Evolutionary conservation across 2,329 filamentous ascomycete species (phyloP), one percentile per base, ranked within the genome.

Genomic region (Penicillium sp.): DNA sequence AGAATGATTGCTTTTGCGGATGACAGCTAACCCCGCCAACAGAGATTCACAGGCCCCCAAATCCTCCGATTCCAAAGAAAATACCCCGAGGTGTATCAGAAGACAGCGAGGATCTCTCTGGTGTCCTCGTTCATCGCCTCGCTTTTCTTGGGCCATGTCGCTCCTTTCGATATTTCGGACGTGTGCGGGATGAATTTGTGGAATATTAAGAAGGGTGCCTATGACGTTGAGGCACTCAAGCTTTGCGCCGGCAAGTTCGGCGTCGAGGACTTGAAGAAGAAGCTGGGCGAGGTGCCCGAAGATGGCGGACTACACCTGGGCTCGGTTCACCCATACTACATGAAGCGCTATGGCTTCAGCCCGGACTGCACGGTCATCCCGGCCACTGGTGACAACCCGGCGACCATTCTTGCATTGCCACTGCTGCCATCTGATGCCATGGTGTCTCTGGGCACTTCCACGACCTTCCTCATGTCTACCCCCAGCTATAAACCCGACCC

Each of bases 11-110:
- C 43, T 41, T 44, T 18, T 9, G 20, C 22, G 25, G 45, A 52
- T 51, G 41, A 3, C 48, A 9, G 35, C 45, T 36, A 14, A 57
- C 39, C 36, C 13, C 40, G 20, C 31, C n/a, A 7, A 18, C 8
- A 92, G 88, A 88, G 94, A 56, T 99, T 99, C 76, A 97, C 92
- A 24, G 94, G 94, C n/a, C 89, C 90, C 3, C 94, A 99, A 72
- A 97, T 99, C 64, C 83, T 96, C 72, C 84, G 92, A 11, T 91
- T 96, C 70, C 86, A 87, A 60, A 82, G 84, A 50, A 89, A 89
- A 58, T 83, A 92, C 58, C 90, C 92, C 1, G 81, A 88, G 4
- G 87, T 90, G 60, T 97, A 97, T 73, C 79, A 81, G 55, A 81
- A 84, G 27, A 96, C 94, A 0, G 80, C 85, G 10, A 85, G 90